Evolutionary conservation across 805 yeast species (phyloP).

Genomic region (Lachancea nothofagi): DNA sequence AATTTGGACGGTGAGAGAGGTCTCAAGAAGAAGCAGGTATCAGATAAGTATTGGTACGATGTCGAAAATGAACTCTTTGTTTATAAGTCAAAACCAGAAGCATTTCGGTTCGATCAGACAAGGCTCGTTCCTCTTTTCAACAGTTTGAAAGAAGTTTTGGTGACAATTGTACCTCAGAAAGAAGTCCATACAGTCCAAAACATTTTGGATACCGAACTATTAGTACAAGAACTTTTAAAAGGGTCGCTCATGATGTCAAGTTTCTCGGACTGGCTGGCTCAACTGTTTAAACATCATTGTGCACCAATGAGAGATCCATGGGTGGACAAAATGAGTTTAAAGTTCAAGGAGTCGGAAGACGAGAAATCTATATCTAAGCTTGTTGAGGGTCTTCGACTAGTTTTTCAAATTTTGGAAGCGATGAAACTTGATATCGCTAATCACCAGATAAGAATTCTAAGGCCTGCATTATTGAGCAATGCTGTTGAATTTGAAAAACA

Average conservation of each 20-base stretch:
- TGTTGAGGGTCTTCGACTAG: conserved; percentile 69
- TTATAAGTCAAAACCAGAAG: conserved; percentile 29
- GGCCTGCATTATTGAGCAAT: conserved; percentile 80
- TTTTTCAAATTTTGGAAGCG: conserved; percentile 81
- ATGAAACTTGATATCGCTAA: conserved; percentile 95
- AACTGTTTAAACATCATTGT: conserved; percentile 79
- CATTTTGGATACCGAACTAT: conserved; percentile 68
- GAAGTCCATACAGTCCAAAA: conserved; percentile 64
- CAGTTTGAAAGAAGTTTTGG: conserved; percentile 71
- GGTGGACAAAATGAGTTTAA: conserved; percentile 74
- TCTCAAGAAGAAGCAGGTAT: conserved; percentile 62
- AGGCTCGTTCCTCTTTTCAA: conserved; percentile 65
- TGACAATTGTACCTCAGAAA: conserved; percentile 70
- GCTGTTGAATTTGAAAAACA: conserved; percentile 87
- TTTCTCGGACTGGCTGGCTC: conserved; percentile 68
- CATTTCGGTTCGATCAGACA: conserved; percentile 32
- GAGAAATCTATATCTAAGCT: conserved; percentile 45
- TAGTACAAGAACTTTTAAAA: conserved; percentile 67
- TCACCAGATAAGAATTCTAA: conserved; percentile 79
- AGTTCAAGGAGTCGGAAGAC: conserved; percentile 43
- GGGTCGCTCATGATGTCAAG: conserved; percentile 68
- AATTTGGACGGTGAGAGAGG: conserved; percentile 90
- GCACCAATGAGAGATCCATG: conserved; percentile 93
- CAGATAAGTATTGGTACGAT: conserved; percentile 81
- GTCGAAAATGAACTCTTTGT: conserved; percentile 62